Conservation (phyloP, 2,329 filamentous ascomycete species). For the Pseudogymnoascus sp. region DNA sequence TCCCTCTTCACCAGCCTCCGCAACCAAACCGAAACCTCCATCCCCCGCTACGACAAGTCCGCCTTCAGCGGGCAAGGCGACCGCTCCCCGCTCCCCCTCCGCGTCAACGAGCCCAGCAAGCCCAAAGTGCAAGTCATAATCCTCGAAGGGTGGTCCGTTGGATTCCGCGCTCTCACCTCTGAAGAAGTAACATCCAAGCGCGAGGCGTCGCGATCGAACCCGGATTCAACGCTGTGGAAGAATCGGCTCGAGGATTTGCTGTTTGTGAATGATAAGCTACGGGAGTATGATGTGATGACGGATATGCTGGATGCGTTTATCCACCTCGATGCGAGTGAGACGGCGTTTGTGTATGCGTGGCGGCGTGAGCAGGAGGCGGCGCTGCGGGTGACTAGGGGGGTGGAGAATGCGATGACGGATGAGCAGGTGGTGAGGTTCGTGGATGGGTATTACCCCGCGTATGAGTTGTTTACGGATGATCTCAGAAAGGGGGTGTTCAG, state of each 20-base stretch:
- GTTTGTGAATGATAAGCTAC: constrained; percentile 52
- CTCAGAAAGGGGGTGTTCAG: constrained; percentile 42
- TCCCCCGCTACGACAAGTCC: constrained; percentile 63
- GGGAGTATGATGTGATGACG: constrained; percentile 51
- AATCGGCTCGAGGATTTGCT: constrained; percentile 48
- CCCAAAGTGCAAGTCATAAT: constrained; percentile 44
- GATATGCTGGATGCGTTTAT: constrained; percentile 55
- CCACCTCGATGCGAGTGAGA: constrained; percentile 56
- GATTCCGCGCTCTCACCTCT: constrained; percentile 49
- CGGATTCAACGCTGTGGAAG: constrained; percentile 38
- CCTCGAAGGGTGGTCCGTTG: constrained; percentile 68
- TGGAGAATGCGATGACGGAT: constrained; percentile 52
- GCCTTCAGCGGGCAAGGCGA: constrained; percentile 57
- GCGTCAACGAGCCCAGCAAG: constrained; percentile 30
- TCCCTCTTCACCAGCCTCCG: constrained; percentile 47
- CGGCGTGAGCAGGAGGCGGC: constrained; percentile 56
- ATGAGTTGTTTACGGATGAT: constrained; percentile 46
- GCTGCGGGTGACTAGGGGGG: constrained; percentile 47
- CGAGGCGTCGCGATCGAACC: constrained; percentile 25
- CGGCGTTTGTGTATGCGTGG: constrained; percentile 60
- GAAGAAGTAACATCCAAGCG: constrained; percentile 39
- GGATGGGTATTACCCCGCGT: constrained; percentile 49
- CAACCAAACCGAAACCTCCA: constrained; percentile 37
- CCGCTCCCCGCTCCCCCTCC: constrained; percentile 48
- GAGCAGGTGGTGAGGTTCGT: constrained; percentile 59